A percentile compares a stretch with the other conserved stretches of the same genome.
Conservation (phyloP, 1,139 yeast genomes). For the Yamadazyma kanchanaburiensis region DNA sequence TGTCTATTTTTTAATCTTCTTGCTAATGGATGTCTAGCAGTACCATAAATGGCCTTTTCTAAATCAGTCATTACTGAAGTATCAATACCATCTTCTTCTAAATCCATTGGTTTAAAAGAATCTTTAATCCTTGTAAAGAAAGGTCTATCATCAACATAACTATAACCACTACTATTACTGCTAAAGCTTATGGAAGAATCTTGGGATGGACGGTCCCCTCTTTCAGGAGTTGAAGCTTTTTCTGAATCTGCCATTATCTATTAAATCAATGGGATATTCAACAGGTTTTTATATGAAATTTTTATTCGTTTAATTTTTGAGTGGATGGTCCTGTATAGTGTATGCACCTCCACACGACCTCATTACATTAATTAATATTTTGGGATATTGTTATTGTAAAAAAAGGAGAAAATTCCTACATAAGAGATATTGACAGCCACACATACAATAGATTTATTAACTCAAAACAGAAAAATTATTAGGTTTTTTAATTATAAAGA, state of each 20-base stretch:
- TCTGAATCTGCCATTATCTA: neutral
- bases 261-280: no score
- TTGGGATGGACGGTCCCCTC: neutral
- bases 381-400: no score
- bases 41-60: conserved; percentile 36
- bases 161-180: conserved; percentile 1
- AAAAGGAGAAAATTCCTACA: no score
- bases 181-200: neutral
- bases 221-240: conserved; percentile 1
- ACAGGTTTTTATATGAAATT: no score
- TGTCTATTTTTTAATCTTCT: conserved; percentile 38
- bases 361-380: no score
- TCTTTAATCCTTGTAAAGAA: conserved; percentile 22
- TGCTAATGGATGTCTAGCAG: conserved; percentile 36
- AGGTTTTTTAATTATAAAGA: no score
- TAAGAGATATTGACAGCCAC: no score
- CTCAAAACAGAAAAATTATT: no score
- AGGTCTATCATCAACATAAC: conserved; percentile 1
- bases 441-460: no score
- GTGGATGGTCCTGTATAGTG: no score
- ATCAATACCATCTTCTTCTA: conserved; percentile 41
- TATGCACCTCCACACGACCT: no score
- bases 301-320: no score
- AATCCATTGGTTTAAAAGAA: conserved; percentile 39
- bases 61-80: conserved; percentile 25